phyloP scores from a whole-genome alignment of 768 basidiomycete species.

The Paxillus rubicundulus region DNA sequence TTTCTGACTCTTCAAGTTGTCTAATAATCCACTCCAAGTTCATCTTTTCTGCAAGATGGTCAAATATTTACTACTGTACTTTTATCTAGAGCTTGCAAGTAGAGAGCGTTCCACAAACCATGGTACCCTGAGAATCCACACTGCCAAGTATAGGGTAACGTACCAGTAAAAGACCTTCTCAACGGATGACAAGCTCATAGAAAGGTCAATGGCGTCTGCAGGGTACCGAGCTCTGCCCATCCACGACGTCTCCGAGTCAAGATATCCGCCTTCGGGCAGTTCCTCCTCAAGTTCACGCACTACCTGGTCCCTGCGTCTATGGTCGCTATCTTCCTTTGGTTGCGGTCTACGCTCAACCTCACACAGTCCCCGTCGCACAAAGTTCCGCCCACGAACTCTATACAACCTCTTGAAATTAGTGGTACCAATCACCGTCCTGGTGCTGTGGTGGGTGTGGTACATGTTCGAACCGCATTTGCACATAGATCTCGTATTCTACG shows the following conservation, averaged over 20 bases:
- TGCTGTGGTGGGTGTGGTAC: slow-evolving; percentile 41
- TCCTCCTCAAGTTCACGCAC: neutral
- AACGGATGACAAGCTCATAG: too few species aligned
- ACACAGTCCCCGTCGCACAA: neutral
- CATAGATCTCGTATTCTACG: slow-evolving; percentile 79
- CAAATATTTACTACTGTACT: too few species aligned
- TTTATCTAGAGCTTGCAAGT: too few species aligned
- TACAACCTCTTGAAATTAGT: slow-evolving; percentile 41
- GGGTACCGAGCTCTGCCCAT: slow-evolving; percentile 3
- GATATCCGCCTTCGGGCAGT: neutral
- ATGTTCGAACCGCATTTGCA: slow-evolving; percentile 69
- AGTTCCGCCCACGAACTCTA: slow-evolving; percentile 33
- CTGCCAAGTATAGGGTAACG: too few species aligned
- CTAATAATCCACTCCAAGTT: too few species aligned
- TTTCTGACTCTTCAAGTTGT: too few species aligned
- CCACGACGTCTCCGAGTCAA: neutral
- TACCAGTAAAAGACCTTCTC: too few species aligned
- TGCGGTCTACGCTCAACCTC: neutral
- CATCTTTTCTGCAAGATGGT: too few species aligned
- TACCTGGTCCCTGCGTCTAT: neutral
- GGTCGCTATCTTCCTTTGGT: neutral
- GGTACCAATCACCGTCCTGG: slow-evolving; percentile 33
- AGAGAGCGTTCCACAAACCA: too few species aligned
- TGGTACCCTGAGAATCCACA: too few species aligned
- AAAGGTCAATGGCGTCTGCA: neutral